These are phyloP conservation scores for Vickermania ingenoplastis DNA, from an alignment of 208 protist genomes.

Conservation along the genomic window DNA sequence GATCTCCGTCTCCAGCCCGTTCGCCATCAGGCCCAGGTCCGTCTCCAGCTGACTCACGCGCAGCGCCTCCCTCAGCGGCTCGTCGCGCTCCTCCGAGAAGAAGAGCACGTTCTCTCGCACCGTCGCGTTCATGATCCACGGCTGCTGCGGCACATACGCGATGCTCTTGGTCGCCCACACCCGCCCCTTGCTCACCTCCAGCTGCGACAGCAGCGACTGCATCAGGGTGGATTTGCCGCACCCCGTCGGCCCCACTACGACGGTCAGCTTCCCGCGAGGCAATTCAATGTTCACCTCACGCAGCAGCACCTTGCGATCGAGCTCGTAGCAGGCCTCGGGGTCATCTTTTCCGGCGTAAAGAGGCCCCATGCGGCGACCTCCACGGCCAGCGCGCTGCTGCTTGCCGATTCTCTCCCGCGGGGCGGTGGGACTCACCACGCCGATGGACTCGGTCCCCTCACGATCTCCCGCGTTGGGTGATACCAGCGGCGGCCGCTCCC, in stretches of 20 bases:
- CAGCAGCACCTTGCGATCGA: conserved; percentile 29
- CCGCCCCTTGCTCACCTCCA: conserved; percentile 23
- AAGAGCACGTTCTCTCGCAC: conserved; percentile 91
- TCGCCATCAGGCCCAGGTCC: conserved; percentile 76
- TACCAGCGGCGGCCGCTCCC: neutral
- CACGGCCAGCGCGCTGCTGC: neutral
- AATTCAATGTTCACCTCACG: conserved; percentile 28
- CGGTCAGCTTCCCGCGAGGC: conserved; percentile 25
- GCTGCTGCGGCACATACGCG: conserved; percentile 86
- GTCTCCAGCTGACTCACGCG: conserved; percentile 54
- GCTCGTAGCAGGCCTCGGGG: conserved; percentile 13
- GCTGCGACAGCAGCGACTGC: conserved; percentile 24
- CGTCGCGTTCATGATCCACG: conserved; percentile 91
- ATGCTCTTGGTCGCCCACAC: conserved; percentile 30
- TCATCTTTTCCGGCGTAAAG: too few species aligned
- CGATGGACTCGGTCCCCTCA: neutral
- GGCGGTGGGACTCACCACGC: neutral
- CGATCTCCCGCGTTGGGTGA: neutral
- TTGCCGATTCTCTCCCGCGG: neutral
- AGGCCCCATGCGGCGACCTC: too few species aligned
- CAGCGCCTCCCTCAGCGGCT: conserved; percentile 33
- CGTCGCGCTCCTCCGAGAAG: conserved; percentile 46
- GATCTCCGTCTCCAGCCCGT: conserved; percentile 83
- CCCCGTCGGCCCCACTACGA: conserved; percentile 58
- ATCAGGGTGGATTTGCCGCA: conserved; percentile 74